Conservation (phyloP, 495 filamentous ascomycete species). For the Tetracladium setigerum region DNA sequence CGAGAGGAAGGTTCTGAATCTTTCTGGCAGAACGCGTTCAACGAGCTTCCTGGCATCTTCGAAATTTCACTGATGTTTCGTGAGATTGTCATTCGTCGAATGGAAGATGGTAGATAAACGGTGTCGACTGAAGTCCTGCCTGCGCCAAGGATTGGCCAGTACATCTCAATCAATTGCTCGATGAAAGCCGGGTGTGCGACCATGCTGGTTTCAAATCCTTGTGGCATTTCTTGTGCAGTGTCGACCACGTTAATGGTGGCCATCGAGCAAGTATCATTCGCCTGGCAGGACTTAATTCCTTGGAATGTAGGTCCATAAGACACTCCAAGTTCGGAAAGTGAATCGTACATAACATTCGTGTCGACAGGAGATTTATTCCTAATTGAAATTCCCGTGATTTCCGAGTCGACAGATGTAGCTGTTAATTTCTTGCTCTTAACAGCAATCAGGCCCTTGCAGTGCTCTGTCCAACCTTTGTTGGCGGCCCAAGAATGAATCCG, state of each 20-base stretch:
- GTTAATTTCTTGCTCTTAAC: constrained; percentile 19
- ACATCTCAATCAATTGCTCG: constrained; percentile 35
- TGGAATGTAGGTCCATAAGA: constrained; percentile 32
- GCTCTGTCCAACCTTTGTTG: constrained; percentile 37
- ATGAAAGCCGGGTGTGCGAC: constrained; percentile 38
- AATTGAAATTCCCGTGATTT: constrained; percentile 5
- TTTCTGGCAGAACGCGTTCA: constrained; percentile 25
- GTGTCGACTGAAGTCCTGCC: constrained; percentile 29
- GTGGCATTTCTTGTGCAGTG: constrained; percentile 39
- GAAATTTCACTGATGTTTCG: constrained; percentile 20
- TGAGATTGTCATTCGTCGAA: constrained; percentile 23
- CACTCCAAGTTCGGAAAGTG: constrained; percentile 29
- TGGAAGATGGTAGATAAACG: constrained; percentile 32
- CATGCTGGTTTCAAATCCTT: constrained; percentile 33
- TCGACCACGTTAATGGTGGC: constrained; percentile 35
- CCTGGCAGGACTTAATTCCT: constrained; percentile 32
- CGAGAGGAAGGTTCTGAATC: constrained; percentile 20
- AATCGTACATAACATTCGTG: constrained; percentile 28
- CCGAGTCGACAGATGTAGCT: background rate
- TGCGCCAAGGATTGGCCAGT: constrained; percentile 32
- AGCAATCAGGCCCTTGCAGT: constrained; percentile 36
- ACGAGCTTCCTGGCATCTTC: constrained; percentile 18
- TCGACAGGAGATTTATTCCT: constrained; percentile 12
- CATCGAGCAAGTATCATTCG: constrained; percentile 27
- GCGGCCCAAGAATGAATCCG: constrained; percentile 35